These are phyloP conservation scores for Aegilops longissima DNA, from an alignment of 176 grass and related monocot species.

Conservation along the genomic window DNA sequence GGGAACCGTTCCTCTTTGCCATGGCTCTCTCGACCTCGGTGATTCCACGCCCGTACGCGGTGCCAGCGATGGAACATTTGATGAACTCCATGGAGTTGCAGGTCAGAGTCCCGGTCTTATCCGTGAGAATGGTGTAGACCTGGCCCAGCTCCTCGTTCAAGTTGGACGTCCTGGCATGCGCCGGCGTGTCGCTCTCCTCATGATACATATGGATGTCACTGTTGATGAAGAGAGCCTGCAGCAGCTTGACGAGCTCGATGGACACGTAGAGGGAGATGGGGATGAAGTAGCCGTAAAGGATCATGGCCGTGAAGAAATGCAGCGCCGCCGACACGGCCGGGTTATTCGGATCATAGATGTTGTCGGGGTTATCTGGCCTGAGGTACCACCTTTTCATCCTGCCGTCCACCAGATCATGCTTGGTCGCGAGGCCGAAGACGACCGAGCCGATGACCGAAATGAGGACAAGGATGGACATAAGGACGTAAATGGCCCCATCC, in stretches of 20 bases:
- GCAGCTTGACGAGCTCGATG: conserved; percentile 88
- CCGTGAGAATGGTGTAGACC: conserved; percentile 82
- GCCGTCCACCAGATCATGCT: conserved; percentile 42
- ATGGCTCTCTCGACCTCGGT: conserved; percentile 84
- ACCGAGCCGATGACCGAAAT: conserved; percentile 64
- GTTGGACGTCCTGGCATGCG: conserved; percentile 86
- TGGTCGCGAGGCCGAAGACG: conserved; percentile 67
- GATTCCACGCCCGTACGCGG: conserved; percentile 63
- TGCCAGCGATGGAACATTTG: conserved; percentile 87
- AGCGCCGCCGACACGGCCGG: conserved; percentile 34
- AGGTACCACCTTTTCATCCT: conserved; percentile 87
- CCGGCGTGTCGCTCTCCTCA: conserved; percentile 67
- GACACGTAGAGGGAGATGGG: conserved; percentile 95
- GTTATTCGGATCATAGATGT: conserved; percentile 46
- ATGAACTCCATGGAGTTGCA: conserved; percentile 98
- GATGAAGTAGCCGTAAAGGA: conserved; percentile 88
- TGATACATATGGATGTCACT: conserved; percentile 84
- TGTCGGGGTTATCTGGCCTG: conserved; percentile 54
- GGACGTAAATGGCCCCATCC: conserved; percentile 80
- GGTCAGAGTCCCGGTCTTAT: conserved; percentile 93
- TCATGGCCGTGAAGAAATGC: conserved; percentile 85
- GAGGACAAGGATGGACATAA: conserved; percentile 52
- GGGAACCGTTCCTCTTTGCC: conserved; percentile 55
- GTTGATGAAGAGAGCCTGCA: conserved; percentile 88
- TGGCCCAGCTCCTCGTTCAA: conserved; percentile 93